phyloP scores from a whole-genome alignment of 1,284 basidiomycete species.

The Agaricales sp. region DNA sequence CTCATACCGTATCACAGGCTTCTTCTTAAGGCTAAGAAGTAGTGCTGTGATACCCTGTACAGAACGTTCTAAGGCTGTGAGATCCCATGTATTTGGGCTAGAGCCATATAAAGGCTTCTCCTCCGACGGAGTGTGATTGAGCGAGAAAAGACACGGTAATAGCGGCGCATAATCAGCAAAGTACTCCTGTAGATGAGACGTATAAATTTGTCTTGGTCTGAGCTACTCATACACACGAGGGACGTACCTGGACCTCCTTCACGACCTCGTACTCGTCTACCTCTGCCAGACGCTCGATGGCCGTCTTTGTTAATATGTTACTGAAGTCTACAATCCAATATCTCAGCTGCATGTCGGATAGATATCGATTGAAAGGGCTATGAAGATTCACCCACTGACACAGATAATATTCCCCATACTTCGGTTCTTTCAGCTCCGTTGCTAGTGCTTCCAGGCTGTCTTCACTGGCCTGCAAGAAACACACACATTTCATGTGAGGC shows the following conservation, averaged over 20 bases:
- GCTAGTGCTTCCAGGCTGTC: slow-evolving; percentile 78
- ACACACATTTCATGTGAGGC: slow-evolving; percentile 95
- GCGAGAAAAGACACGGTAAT: slow-evolving; percentile 80
- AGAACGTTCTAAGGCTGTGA: slow-evolving; percentile 67
- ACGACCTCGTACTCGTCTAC: slow-evolving; percentile 97
- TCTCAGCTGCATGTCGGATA: slow-evolving; percentile 10
- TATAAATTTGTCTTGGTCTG: slow-evolving; percentile 7
- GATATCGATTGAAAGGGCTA: slow-evolving; percentile 12
- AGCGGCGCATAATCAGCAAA: slow-evolving; percentile 92
- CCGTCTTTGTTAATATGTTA: slow-evolving; percentile 82
- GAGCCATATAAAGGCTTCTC: slow-evolving; percentile 59
- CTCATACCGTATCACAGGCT: slow-evolving; percentile 90
- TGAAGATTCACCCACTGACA: slow-evolving; percentile 74
- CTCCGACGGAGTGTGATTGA: slow-evolving; percentile 67
- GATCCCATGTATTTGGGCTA: slow-evolving; percentile 59
- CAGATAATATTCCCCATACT: slow-evolving; percentile 95
- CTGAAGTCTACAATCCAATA: slow-evolving; percentile 83
- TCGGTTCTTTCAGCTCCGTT: slow-evolving; percentile 79
- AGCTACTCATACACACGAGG: slow-evolving; percentile 1
- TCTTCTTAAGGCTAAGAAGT: slow-evolving; percentile 92
- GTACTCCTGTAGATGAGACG: slow-evolving; percentile 64
- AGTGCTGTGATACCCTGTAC: slow-evolving; percentile 83
- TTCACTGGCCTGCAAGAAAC: slow-evolving; percentile 78
- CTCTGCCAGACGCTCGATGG: slow-evolving; percentile 90
- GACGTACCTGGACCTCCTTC: slow-evolving; percentile 83